These are phyloP conservation scores for Xylona heveae DNA, from an alignment of 495 filamentous ascomycete genomes.

Conservation along the genomic window DNA sequence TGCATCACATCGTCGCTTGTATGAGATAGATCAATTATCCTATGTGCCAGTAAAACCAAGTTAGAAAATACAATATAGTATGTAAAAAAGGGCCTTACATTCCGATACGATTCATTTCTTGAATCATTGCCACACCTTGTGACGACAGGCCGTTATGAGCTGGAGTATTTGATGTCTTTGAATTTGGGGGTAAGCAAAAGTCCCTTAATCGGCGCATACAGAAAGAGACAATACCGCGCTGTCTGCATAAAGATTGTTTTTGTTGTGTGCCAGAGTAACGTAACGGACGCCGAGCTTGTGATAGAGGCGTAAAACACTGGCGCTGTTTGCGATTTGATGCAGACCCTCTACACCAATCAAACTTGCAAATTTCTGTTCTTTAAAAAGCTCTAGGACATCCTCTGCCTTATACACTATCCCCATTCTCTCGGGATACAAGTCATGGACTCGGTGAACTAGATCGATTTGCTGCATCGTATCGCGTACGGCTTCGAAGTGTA, in stretches of 20 bases:
- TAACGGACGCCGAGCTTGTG: conserved; percentile 18
- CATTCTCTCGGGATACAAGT: conserved; percentile 8
- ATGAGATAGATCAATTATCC: conserved; percentile 28
- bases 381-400: too few relatives aligned
- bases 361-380: too few relatives aligned
- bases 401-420: conserved; percentile 6
- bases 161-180: too few relatives aligned
- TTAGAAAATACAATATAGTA: too few relatives aligned
- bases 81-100: conserved; percentile 19
- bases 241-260: conserved; percentile 15
- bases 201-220: too few relatives aligned
- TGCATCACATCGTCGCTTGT: conserved; percentile 32
- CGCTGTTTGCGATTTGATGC: conserved; percentile 14
- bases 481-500: conserved; percentile 6
- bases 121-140: conserved; percentile 8
- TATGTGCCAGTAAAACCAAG: background rate
- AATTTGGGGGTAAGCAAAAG: background rate
- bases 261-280: conserved; percentile 17
- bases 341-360: conserved; percentile 13
- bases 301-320: conserved; percentile 15
- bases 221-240: conserved; percentile 5
- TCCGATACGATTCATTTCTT: conserved; percentile 33
- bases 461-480: conserved; percentile 20
- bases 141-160: conserved; percentile 8
- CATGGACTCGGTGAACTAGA: conserved; percentile 12